Evolutionary conservation across 2,329 filamentous ascomycete species (phyloP).

Genomic region (Sporothrix variecibatus): DNA sequence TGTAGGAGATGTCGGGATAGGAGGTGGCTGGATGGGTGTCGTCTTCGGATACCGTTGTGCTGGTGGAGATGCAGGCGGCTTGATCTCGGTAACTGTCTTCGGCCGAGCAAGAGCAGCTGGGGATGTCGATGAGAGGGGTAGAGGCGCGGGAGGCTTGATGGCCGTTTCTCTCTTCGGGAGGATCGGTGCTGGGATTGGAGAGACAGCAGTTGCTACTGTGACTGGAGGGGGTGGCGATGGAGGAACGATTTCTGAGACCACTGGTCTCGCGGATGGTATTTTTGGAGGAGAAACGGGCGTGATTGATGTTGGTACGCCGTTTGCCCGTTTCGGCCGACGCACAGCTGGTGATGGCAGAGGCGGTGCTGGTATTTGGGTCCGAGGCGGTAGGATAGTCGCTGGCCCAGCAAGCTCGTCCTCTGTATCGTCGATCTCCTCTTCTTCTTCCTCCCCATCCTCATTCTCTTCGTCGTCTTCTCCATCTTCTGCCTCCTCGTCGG

Average conservation of each 20-base stretch:
- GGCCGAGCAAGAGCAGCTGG: background rate
- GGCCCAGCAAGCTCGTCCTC: slow-evolving; percentile 19
- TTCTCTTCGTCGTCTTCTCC: background rate
- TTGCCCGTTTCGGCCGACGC: background rate
- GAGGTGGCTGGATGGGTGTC: slow-evolving; percentile 23
- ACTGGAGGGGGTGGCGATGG: background rate
- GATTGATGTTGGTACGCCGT: background rate
- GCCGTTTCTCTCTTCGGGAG: slow-evolving; percentile 18
- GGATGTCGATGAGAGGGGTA: background rate
- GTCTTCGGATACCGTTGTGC: slow-evolving; percentile 5
- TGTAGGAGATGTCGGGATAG: background rate
- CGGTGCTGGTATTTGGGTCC: background rate
- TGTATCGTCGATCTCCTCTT: background rate
- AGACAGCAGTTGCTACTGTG: background rate
- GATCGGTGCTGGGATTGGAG: background rate
- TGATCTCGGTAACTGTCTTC: slow-evolving; percentile 25
- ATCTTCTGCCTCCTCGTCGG: background rate
- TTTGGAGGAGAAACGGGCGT: slow-evolving; percentile 16
- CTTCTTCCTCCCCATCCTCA: background rate
- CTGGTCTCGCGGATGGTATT: background rate
- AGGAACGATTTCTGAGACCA: background rate
- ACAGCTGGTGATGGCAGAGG: background rate
- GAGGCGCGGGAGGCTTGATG: slow-evolving; percentile 12
- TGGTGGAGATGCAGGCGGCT: slow-evolving; percentile 15
- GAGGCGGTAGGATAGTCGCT: background rate